A percentile compares a stretch with the other conserved stretches of the same genome.
Conservation (phyloP, 352 stramenopile species). For the Phytophthora sojae region DNA sequence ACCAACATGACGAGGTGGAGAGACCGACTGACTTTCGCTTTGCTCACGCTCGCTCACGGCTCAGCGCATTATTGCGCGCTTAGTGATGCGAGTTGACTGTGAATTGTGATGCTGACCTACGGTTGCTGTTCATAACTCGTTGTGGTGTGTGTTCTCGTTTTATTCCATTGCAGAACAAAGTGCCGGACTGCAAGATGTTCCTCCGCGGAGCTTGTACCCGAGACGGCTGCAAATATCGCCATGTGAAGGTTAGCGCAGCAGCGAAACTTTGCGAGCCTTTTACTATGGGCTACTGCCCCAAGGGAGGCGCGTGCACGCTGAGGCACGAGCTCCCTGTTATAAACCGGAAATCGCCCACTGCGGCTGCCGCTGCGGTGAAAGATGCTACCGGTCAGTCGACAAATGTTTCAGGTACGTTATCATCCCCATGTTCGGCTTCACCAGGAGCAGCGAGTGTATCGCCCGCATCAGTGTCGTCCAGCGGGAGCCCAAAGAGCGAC, state of each 20-base stretch:
- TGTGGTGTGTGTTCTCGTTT: conserved; percentile 19
- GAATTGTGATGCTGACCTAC: conserved; percentile 24
- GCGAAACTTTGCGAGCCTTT: conserved; percentile 76
- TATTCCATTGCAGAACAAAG: conserved; percentile 69
- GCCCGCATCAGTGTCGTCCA: conserved; percentile 8
- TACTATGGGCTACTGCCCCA: conserved; percentile 67
- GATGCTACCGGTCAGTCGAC: conserved; percentile 11
- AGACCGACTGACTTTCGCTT: conserved; percentile 21
- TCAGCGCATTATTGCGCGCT: conserved; percentile 1
- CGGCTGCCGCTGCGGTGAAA: conserved; percentile 5
- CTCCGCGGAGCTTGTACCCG: conserved; percentile 75
- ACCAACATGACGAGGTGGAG: conserved; percentile 78
- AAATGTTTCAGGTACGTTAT: conserved; percentile 49
- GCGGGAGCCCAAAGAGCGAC: conserved; percentile 20
- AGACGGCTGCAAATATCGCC: conserved; percentile 79
- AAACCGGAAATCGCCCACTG: conserved; percentile 27
- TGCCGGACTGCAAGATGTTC: conserved; percentile 84
- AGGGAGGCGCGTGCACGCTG: conserved; percentile 58
- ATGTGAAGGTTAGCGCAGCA: conserved; percentile 81
- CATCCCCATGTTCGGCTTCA: conserved; percentile 24
- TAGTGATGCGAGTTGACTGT: conserved; percentile 17
- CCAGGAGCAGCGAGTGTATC: conserved; percentile 5
- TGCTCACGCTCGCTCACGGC: conserved; percentile 17
- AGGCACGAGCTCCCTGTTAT: conserved; percentile 65
- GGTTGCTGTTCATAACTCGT: conserved; percentile 32